Percentiles rank a stretch among this genome's conserved stretches.
These are phyloP conservation scores for Peronosclerospora sorghi DNA, from an alignment of 352 stramenopile genomes.

Conservation along the genomic window DNA sequence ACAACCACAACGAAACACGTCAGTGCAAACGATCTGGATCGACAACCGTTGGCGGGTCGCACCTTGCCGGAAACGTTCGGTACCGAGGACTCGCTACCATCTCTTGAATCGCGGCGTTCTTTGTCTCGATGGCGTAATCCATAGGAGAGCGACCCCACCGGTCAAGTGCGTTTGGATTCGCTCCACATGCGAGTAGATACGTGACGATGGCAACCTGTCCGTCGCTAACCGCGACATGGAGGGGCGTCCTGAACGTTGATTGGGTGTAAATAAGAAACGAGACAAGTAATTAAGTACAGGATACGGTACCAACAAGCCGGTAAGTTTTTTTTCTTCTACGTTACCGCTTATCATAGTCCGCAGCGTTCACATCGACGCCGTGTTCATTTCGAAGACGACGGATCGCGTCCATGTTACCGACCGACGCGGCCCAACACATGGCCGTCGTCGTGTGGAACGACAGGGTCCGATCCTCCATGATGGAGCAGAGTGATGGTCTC, in stretches of 20 bases:
- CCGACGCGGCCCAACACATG: constrained; percentile 66
- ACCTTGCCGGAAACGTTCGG: constrained; percentile 6
- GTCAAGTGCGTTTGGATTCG: constrained; percentile 38
- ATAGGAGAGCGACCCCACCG: constrained; percentile 61
- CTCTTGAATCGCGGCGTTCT: constrained; percentile 34
- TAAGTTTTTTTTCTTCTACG: too few relatives aligned
- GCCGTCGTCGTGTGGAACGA: constrained; percentile 47
- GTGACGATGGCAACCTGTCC: constrained; percentile 40
- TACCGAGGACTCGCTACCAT: constrained; percentile 34
- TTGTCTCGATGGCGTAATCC: constrained; percentile 50
- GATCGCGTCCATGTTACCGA: constrained; percentile 53
- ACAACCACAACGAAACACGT: too few relatives aligned
- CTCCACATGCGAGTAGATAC: constrained; percentile 51
- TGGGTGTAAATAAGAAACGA: neutral
- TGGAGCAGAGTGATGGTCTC: too few relatives aligned
- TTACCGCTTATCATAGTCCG: constrained; percentile 73
- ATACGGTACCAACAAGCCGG: too few relatives aligned
- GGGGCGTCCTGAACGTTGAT: constrained; percentile 32
- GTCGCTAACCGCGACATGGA: constrained; percentile 71
- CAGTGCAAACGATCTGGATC: too few relatives aligned
- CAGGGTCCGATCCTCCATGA: neutral
- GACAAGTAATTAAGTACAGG: neutral
- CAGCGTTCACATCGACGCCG: constrained; percentile 55
- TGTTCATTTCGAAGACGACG: constrained; percentile 43
- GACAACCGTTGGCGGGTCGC: too few relatives aligned